Percentiles rank a stretch among this genome's conserved stretches.
These are phyloP conservation scores for Fusarium metavorans DNA, from an alignment of 2,329 filamentous ascomycete genomes.

Conservation along the genomic window DNA sequence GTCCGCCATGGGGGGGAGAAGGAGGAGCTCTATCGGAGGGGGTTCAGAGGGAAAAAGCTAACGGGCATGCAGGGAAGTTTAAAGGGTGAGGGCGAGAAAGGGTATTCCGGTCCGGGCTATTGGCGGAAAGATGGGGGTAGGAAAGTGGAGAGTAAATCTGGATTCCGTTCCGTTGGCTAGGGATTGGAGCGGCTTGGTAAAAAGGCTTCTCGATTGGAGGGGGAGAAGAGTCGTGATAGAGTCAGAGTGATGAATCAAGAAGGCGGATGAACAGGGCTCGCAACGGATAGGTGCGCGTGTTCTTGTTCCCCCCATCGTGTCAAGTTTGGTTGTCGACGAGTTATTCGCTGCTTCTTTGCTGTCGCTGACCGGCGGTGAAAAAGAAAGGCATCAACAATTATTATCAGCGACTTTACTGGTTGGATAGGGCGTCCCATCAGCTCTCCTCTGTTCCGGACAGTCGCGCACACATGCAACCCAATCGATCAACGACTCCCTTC, in stretches of 20 bases:
- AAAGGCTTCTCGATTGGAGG: slow-evolving; percentile 24
- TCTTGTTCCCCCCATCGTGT: background rate
- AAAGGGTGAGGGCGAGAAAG: background rate
- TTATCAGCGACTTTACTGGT: slow-evolving; percentile 19
- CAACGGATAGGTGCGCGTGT: slow-evolving; percentile 6
- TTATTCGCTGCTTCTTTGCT: slow-evolving; percentile 18
- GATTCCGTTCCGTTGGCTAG: background rate
- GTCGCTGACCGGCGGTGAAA: slow-evolving; percentile 32
- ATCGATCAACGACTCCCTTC: slow-evolving; percentile 22
- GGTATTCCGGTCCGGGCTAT: slow-evolving; percentile 15
- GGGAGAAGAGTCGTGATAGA: slow-evolving; percentile 10
- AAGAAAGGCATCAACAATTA: slow-evolving; percentile 6
- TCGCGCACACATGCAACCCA: slow-evolving; percentile 24
- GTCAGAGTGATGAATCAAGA: slow-evolving; percentile 4
- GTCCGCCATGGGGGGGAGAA: background rate
- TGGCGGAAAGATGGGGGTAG: background rate
- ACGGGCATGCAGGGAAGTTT: slow-evolving; percentile 24
- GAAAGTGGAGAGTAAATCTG: slow-evolving; percentile 5
- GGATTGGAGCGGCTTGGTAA: background rate
- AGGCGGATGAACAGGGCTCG: background rate
- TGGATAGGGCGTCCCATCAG: background rate
- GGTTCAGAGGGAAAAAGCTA: slow-evolving; percentile 9
- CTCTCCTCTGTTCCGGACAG: slow-evolving; percentile 24
- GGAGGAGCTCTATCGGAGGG: background rate
- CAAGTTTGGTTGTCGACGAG: background rate